Conservation (phyloP, 345 rosid genomes). For the Citrus cavaleriei region DNA sequence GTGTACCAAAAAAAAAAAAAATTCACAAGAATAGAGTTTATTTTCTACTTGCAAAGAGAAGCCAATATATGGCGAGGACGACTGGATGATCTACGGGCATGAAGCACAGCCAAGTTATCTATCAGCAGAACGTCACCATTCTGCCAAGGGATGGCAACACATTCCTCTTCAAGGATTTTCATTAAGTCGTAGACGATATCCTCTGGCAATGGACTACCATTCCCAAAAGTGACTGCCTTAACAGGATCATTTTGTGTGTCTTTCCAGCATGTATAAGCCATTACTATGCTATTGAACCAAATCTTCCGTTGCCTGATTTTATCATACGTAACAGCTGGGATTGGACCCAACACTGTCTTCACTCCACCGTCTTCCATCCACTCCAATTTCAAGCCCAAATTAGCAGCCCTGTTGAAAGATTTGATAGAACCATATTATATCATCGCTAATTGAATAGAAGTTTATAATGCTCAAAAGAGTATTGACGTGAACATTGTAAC, state of each 20-base stretch:
- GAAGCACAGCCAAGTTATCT: conserved; percentile 87
- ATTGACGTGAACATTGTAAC: not conserved
- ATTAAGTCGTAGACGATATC: conserved; percentile 57
- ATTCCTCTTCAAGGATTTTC: conserved; percentile 72
- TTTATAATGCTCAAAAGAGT: not conserved
- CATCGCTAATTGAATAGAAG: not conserved
- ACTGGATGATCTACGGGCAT: conserved; percentile 60
- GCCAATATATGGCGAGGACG: conserved; percentile 80
- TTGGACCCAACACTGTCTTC: conserved; percentile 79
- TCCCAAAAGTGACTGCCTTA: conserved; percentile 72
- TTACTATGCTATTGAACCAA: conserved; percentile 94
- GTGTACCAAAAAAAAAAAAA: too few species aligned
- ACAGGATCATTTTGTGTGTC: conserved; percentile 65
- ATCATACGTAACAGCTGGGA: conserved; percentile 70
- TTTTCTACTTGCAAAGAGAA: conserved; percentile 67
- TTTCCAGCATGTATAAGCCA: conserved; percentile 86
- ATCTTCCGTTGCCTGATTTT: conserved; percentile 59
- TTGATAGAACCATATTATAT: not conserved
- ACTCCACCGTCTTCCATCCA: conserved; percentile 79
- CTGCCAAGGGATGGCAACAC: conserved; percentile 80
- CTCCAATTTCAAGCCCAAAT: conserved; percentile 72
- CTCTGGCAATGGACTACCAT: conserved; percentile 59
- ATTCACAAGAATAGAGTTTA: not conserved
- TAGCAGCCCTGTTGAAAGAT: conserved; percentile 52
- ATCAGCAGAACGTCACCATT: conserved; percentile 73